Percentiles rank a stretch among this genome's conserved stretches.
phyloP scores from a whole-genome alignment of 345 rosid genomes.

The Murraya koenigii region DNA sequence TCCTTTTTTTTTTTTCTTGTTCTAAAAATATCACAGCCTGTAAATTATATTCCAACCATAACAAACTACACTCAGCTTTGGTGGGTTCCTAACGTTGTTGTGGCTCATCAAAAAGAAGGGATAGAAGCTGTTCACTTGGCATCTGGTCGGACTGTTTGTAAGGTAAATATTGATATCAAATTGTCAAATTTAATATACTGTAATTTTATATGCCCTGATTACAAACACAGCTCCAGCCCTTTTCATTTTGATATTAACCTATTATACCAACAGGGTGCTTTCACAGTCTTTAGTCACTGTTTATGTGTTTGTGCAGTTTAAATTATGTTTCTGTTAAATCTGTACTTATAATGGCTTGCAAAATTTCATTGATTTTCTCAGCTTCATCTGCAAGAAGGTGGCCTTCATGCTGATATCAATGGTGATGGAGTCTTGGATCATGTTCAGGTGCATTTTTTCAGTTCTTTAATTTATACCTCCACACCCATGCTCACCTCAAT shows the following conservation, averaged over 20 bases:
- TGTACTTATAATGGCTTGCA: not conserved
- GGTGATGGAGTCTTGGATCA: slow-evolving; percentile 99
- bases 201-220: not conserved
- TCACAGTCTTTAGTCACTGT: not conserved
- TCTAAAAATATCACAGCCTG: slow-evolving; percentile 42
- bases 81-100: slow-evolving; percentile 99
- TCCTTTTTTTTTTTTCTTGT: slow-evolving; percentile 17
- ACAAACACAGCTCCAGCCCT: not conserved
- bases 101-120: slow-evolving; percentile 96
- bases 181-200: not conserved
- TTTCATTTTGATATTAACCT: not conserved
- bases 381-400: slow-evolving; percentile 99
- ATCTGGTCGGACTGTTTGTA: slow-evolving; percentile 89
- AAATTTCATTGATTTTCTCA: slow-evolving; percentile 31
- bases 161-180: slow-evolving; percentile 45
- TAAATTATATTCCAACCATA: slow-evolving; percentile 77
- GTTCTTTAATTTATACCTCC: not conserved
- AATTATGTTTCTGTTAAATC: slow-evolving; percentile 1
- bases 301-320: not conserved
- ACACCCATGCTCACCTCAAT: slow-evolving; percentile 3
- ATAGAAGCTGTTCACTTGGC: slow-evolving; percentile 96
- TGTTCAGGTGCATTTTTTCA: slow-evolving; percentile 64
- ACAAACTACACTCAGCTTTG: slow-evolving; percentile 92
- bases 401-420: slow-evolving; percentile 98
- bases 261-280: not conserved